phyloP scores from a whole-genome alignment of 2,329 filamentous ascomycete species.

The Pseudogymnoascus sp. region DNA sequence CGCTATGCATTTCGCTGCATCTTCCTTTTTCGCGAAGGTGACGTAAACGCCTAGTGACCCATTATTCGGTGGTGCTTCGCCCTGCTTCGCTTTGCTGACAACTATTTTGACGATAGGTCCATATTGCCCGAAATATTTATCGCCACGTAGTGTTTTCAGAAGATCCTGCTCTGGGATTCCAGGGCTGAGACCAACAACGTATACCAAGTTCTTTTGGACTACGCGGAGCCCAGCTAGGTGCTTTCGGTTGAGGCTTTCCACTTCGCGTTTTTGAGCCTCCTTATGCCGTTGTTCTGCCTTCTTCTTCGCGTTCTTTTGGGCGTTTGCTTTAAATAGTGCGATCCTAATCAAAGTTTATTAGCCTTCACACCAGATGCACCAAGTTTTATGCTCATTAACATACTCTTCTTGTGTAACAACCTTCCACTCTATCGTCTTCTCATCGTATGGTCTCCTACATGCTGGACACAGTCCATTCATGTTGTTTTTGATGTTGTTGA shows the following conservation, averaged over 20 bases:
- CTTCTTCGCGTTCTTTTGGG: conserved; percentile 87
- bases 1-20: conserved; percentile 81
- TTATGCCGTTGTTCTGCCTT: conserved; percentile 81
- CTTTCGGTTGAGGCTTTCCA: conserved; percentile 90
- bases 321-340: conserved; percentile 66
- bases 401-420: conserved; percentile 93
- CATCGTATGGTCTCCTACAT: conserved; percentile 89
- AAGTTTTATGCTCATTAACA: conserved; percentile 29
- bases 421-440: conserved; percentile 95
- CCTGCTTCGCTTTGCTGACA: conserved; percentile 76
- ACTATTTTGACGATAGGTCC: conserved; percentile 98
- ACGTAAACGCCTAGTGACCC: conserved; percentile 95
- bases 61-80: conserved; percentile 54
- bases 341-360: conserved; percentile 41
- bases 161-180: conserved; percentile 88
- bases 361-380: background rate
- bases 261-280: conserved; percentile 91
- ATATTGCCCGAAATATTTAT: conserved; percentile 95
- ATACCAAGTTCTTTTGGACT: conserved; percentile 97
- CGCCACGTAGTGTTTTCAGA: conserved; percentile 78
- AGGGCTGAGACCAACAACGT: conserved; percentile 89
- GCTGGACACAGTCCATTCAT: conserved; percentile 98
- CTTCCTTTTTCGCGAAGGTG: conserved; percentile 88
- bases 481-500: conserved; percentile 98
- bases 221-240: conserved; percentile 92